phyloP scores from a whole-genome alignment of 345 rosid species.

The Populus alba region DNA sequence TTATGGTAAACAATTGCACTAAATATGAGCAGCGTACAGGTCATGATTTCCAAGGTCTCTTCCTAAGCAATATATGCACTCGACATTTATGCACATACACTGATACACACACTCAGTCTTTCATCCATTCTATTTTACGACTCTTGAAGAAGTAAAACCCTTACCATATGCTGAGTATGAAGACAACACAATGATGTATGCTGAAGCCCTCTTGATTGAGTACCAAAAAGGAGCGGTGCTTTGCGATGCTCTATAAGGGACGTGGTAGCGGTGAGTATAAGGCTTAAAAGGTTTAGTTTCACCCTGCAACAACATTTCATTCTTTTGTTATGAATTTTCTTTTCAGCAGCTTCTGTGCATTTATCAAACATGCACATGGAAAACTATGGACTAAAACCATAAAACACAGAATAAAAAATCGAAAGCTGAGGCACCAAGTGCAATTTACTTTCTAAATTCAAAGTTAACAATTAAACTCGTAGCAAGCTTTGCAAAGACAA shows the following conservation, averaged over 20 bases:
- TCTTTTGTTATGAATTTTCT: background rate
- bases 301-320: conserved; percentile 49
- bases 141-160: background rate
- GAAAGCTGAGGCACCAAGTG: background rate
- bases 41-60: background rate
- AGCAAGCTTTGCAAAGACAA: background rate
- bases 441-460: background rate
- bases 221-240: conserved; percentile 87
- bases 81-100: background rate
- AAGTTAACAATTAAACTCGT: background rate
- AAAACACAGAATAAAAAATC: background rate
- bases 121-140: background rate
- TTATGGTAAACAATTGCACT: background rate
- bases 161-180: conserved; percentile 90
- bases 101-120: background rate
- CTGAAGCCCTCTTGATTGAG: conserved; percentile 92
- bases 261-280: conserved; percentile 58
- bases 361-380: background rate
- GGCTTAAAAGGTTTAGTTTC: conserved; percentile 85
- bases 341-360: background rate
- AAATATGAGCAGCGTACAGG: background rate
- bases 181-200: conserved; percentile 71
- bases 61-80: background rate
- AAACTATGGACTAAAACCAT: background rate
- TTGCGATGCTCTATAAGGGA: conserved; percentile 62